Percentiles rank a stretch among this genome's conserved stretches.
These are phyloP conservation scores for Populus tomentosa DNA, from an alignment of 441 rosid genomes.

Conservation along the genomic window DNA sequence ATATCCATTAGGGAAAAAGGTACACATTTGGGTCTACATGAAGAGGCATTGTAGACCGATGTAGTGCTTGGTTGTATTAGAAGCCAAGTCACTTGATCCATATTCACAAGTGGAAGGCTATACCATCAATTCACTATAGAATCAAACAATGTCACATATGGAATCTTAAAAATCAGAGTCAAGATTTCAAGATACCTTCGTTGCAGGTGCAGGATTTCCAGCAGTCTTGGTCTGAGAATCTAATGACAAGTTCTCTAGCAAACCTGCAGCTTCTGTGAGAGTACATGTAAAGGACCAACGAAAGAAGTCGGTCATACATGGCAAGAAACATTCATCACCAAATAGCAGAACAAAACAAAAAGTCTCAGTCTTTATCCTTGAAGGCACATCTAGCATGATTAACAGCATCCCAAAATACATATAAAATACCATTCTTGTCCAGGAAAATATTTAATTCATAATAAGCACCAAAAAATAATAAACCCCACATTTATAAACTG, in stretches of 20 bases:
- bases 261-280: slow-evolving; percentile 60
- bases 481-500: neutral
- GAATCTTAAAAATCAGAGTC: neutral
- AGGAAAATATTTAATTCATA: neutral
- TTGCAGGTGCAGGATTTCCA: slow-evolving; percentile 57
- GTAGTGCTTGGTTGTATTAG: slow-evolving; percentile 13
- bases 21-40: slow-evolving; percentile 36
- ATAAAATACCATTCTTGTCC: neutral
- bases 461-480: neutral
- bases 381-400: neutral
- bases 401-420: neutral
- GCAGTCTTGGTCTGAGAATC: slow-evolving; percentile 58
- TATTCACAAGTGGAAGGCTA: slow-evolving; percentile 50
- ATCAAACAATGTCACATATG: neutral
- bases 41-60: slow-evolving; percentile 7
- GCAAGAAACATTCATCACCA: neutral
- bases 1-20: slow-evolving; percentile 46
- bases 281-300: slow-evolving; percentile 43
- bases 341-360: neutral
- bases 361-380: neutral
- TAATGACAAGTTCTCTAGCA: slow-evolving; percentile 68
- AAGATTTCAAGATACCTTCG: slow-evolving; percentile 42
- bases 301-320: neutral
- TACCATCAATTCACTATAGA: slow-evolving; percentile 11
- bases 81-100: slow-evolving; percentile 40